Conservation (phyloP, 2,329 filamentous ascomycete genomes). For the Escovopsis sp. region DNA sequence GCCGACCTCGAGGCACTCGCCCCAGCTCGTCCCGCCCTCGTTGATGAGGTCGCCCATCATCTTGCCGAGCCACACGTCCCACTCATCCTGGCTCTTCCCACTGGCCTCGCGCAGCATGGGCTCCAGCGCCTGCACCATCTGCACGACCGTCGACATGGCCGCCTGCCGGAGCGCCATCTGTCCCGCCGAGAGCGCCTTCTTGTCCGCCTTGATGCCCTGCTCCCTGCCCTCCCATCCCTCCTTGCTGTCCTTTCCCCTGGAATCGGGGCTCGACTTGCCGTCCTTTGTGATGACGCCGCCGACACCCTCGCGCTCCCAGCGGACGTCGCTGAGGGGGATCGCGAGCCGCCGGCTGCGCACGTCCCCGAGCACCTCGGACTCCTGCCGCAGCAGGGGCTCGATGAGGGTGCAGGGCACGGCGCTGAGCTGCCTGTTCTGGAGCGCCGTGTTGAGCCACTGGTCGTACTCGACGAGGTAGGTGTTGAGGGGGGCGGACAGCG, state of each 20-base stretch:
- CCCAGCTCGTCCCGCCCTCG: conserved; percentile 63
- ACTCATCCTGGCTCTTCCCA: conserved; percentile 80
- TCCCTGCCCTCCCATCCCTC: conserved; percentile 11
- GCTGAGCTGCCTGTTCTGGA: conserved; percentile 56
- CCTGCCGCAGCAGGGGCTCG: conserved; percentile 64
- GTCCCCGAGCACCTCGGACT: conserved; percentile 55
- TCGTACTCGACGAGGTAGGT: conserved; percentile 74
- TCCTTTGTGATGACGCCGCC: conserved; percentile 47
- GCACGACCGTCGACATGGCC: conserved; percentile 66
- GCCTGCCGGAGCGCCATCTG: conserved; percentile 64
- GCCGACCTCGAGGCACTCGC: conserved; percentile 74
- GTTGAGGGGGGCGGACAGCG: conserved; percentile 68
- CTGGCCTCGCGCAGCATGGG: conserved; percentile 68
- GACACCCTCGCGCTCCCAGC: conserved; percentile 71
- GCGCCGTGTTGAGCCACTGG: conserved; percentile 60
- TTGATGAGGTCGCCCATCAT: conserved; percentile 76
- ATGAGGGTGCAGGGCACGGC: conserved; percentile 67
- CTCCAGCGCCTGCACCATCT: conserved; percentile 75
- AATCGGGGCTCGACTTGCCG: conserved; percentile 41
- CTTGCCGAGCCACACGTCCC: conserved; percentile 76
- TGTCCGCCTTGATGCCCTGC: conserved; percentile 23
- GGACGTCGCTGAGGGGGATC: conserved; percentile 71
- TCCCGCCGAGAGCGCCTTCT: conserved; percentile 45
- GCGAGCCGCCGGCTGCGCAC: conserved; percentile 64
- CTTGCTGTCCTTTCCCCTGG: conserved; percentile 26